These are phyloP conservation scores for Cladosporium austrohemisphaericum DNA, from an alignment of 2,329 filamentous ascomycete species.

Conservation along the genomic window DNA sequence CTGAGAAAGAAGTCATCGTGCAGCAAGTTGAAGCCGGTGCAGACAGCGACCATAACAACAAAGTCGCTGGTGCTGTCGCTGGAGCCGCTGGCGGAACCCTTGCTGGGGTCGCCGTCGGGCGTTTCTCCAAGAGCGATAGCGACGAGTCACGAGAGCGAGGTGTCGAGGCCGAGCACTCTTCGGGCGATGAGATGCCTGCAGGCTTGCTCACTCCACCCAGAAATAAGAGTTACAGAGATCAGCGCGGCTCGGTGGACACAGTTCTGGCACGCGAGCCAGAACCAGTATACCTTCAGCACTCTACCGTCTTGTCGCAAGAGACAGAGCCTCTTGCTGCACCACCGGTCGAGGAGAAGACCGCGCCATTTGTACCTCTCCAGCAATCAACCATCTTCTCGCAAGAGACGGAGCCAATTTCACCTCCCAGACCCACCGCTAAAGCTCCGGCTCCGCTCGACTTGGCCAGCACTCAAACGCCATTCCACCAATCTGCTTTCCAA, in stretches of 20 bases:
- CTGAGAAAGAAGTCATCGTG: conserved; percentile 24
- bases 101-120: conserved; percentile 35
- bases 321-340: conserved; percentile 3
- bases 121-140: conserved; percentile 18
- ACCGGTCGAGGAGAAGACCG: conserved; percentile 9
- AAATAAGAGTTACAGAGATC: conserved; percentile 3
- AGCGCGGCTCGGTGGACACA: not conserved
- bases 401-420: conserved; percentile 31
- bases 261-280: not conserved
- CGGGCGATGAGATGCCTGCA: conserved; percentile 5
- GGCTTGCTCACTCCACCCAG: not conserved
- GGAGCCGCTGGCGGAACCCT: conserved; percentile 32
- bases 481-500: conserved; percentile 16
- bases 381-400: conserved; percentile 40
- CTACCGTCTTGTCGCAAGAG: conserved; percentile 6
- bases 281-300: conserved; percentile 5
- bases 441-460: not conserved
- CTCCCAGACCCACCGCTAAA: conserved; percentile 2
- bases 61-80: conserved; percentile 15
- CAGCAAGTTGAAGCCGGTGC: conserved; percentile 1
- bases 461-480: not conserved
- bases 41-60: conserved; percentile 3
- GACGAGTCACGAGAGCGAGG: conserved; percentile 13
- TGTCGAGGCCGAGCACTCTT: conserved; percentile 1
- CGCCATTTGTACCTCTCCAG: conserved; percentile 12